Conservation (phyloP, 2,329 filamentous ascomycete species). For the Rutstroemia sp. region DNA sequence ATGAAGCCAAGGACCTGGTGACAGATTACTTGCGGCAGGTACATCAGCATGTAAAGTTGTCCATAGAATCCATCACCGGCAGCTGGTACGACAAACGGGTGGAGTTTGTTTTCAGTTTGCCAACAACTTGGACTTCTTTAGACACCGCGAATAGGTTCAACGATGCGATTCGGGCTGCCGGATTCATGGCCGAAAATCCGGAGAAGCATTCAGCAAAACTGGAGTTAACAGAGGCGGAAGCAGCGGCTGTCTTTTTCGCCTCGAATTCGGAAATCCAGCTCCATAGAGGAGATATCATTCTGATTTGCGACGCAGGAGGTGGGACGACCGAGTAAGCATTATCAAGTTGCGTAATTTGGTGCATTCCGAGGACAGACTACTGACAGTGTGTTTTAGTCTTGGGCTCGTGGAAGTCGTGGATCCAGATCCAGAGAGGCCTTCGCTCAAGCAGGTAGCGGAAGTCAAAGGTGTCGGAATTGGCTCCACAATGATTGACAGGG, state of each 20-base stretch:
- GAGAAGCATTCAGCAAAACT: slow-evolving; percentile 34
- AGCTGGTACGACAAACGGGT: slow-evolving; percentile 20
- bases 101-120: slow-evolving; percentile 36
- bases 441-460: slow-evolving; percentile 30
- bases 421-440: slow-evolving; percentile 22
- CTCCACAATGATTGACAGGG: slow-evolving; percentile 38
- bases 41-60: neutral
- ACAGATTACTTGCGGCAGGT: neutral
- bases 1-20: slow-evolving; percentile 1
- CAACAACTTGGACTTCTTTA: slow-evolving; percentile 34
- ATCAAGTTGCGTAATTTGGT: neutral
- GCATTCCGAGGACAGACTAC: neutral
- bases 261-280: slow-evolving; percentile 1
- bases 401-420: slow-evolving; percentile 37
- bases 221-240: slow-evolving; percentile 46
- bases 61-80: slow-evolving; percentile 43
- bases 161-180: slow-evolving; percentile 26
- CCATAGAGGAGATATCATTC: slow-evolving; percentile 32
- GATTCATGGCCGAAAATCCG: slow-evolving; percentile 22
- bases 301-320: slow-evolving; percentile 44
- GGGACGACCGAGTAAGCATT: slow-evolving; percentile 32
- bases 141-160: slow-evolving; percentile 31
- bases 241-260: slow-evolving; percentile 43
- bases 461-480: slow-evolving; percentile 41
- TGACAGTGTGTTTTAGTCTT: neutral